Evolutionary conservation across 108 stramenopile species (phyloP).

Genomic region (Nannochloropsis gaditana): DNA sequence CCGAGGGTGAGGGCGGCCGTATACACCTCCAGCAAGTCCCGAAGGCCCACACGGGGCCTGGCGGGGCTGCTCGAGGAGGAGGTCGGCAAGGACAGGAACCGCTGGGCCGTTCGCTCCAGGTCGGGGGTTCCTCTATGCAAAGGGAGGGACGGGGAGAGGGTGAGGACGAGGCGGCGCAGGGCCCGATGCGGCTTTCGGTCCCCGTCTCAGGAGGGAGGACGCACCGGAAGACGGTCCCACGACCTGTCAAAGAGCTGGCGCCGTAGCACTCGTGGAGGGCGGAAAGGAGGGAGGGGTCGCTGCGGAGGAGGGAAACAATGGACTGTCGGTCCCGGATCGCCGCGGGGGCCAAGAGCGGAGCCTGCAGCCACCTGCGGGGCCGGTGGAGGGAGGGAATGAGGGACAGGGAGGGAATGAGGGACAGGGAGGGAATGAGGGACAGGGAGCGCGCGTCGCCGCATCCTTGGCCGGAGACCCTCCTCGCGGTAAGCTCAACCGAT

Average conservation of each 20-base stretch:
- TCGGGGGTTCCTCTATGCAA: not conserved
- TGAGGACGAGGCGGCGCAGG: not conserved
- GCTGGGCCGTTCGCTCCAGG: not conserved
- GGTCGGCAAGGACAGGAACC: not conserved
- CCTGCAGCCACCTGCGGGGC: not conserved
- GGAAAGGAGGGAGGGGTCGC: not conserved
- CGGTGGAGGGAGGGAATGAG: not conserved
- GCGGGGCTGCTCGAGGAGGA: not conserved
- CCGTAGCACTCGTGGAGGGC: conserved; percentile 16
- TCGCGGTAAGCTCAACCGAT: too few relatives aligned
- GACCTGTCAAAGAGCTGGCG: not conserved
- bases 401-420: not conserved
- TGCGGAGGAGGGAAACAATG: not conserved
- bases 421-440: not conserved
- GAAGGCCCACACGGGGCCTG: not conserved
- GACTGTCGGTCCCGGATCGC: not conserved
- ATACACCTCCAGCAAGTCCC: conserved; percentile 4
- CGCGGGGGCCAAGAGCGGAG: not conserved
- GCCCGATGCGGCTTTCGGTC: not conserved
- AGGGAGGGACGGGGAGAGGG: not conserved
- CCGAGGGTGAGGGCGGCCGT: not conserved
- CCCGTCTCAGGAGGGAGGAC: not conserved
- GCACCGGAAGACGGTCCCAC: not conserved
- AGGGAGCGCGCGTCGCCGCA: too few relatives aligned
- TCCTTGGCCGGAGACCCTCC: too few relatives aligned